A percentile compares a stretch with the other conserved stretches of the same genome.
These are phyloP conservation scores for Lachnellula subtilissima DNA, from an alignment of 2,329 filamentous ascomycete genomes.

Conservation along the genomic window DNA sequence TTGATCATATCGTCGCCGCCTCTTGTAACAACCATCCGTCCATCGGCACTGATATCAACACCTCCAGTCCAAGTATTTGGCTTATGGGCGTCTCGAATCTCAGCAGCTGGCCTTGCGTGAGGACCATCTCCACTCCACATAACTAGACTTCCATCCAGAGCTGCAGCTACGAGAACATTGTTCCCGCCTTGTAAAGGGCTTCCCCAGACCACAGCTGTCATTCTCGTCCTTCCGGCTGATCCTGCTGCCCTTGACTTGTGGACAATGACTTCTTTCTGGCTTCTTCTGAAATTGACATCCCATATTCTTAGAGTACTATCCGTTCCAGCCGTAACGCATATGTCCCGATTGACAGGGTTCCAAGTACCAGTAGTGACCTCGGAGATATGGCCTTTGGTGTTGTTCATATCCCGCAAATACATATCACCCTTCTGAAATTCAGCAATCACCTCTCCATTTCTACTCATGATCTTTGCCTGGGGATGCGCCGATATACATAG, in stretches of 20 bases:
- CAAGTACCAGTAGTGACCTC: conserved; percentile 86
- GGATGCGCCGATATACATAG: conserved; percentile 85
- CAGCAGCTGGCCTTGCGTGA: conserved; percentile 73
- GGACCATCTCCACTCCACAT: conserved; percentile 92
- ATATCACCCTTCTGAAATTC: conserved; percentile 98
- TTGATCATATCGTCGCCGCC: conserved; percentile 93
- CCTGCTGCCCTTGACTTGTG: conserved; percentile 91
- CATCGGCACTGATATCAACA: conserved; percentile 84
- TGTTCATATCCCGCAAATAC: conserved; percentile 95
- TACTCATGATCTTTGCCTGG: conserved; percentile 82
- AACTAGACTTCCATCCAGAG: conserved; percentile 81
- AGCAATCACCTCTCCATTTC: conserved; percentile 79
- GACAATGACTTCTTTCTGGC: conserved; percentile 89
- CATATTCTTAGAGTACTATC: conserved; percentile 95
- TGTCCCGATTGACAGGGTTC: conserved; percentile 80
- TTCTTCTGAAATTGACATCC: conserved; percentile 88
- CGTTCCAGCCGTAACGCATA: conserved; percentile 86
- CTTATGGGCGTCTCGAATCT: conserved; percentile 78
- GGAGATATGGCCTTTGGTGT: conserved; percentile 94
- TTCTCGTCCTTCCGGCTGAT: conserved; percentile 82
- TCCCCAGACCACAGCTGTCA: conserved; percentile 90
- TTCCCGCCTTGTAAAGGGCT: conserved; percentile 69
- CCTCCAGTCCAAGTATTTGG: conserved; percentile 87
- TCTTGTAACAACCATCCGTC: conserved; percentile 81
- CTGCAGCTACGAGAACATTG: conserved; percentile 75